Conservation (phyloP, 768 basidiomycete species). For the Dacryopinax primogenitus region DNA sequence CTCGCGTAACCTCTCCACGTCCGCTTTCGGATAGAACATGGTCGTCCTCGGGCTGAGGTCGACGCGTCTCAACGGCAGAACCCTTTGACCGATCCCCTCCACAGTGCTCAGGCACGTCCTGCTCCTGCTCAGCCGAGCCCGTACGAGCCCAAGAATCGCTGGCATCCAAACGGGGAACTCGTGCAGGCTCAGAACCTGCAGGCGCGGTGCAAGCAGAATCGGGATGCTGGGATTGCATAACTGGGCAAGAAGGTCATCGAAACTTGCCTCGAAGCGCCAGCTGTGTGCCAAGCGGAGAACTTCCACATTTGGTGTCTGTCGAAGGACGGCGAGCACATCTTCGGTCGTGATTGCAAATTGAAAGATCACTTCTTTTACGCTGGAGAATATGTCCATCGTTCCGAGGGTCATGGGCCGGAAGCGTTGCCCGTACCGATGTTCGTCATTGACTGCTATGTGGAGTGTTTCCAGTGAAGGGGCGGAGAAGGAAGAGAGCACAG, state of each 20-base stretch:
- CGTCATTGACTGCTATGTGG: neutral
- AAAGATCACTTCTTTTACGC: neutral
- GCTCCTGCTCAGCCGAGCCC: neutral
- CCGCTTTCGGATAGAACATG: neutral
- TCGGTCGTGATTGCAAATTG: neutral
- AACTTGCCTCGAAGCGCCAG: neutral
- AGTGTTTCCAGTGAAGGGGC: neutral
- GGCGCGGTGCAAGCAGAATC: neutral
- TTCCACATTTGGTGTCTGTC: conserved; percentile 1
- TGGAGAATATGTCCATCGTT: neutral
- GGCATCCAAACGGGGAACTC: neutral
- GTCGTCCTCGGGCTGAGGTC: neutral
- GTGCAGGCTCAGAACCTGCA: neutral
- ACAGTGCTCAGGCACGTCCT: neutral
- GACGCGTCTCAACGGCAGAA: neutral
- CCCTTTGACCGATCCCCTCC: neutral
- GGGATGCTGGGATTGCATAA: neutral
- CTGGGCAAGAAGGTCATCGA: neutral
- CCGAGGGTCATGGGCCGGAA: neutral
- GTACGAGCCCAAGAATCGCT: neutral
- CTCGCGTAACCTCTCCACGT: neutral
- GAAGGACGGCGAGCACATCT: neutral
- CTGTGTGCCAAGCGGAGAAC: neutral
- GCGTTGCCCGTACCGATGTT: conserved; percentile 2
- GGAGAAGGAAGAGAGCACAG: neutral